Base-by-base conservation (phyloP, 1,284 basidiomycete species). In the Vanrija humicola region DNA sequence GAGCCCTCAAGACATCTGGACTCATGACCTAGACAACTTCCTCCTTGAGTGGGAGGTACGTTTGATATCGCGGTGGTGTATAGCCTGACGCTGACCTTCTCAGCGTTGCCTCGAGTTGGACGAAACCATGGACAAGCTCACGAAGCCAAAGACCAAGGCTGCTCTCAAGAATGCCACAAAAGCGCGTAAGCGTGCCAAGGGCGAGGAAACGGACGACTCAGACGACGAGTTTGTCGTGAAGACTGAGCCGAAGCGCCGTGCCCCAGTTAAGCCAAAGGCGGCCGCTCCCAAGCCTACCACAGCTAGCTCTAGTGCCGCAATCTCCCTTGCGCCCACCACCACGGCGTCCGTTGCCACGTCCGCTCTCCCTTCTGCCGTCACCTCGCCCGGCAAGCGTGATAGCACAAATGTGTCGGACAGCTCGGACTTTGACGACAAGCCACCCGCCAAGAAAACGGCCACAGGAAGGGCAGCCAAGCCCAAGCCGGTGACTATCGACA, bases 1-100 rank as follows among this genome's bases (percentile, higher is more conserved):
- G 55, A 84, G 85, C 2, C 90, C 93, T 0, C 85, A 86, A 63
- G 84, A 89, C 64, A 80, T 99, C 61, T 99, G 96, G 96, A 89
- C 90, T 68, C 80, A 82, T 14, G 96, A 99, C 68, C 80, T 99
- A 23, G 88, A 94, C 67, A 77, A 75, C 26, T 96, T 98, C 81
- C 73, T 92, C 42, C 81, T 78, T 42, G 85, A 88, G 67, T 98
- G 92, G 91, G 83, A 90, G 75, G 91, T 88, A 34, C 12, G 34
- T 34, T 12, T 34, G 6, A 8, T 5, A 34, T 12, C 6, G 59
- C 62, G 86, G 78, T n/a, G 4, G 52, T 29, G 29, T 16, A 18
- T n/a, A 29, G 14, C 26, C 25, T 14, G n/a, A 50, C 3, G 28
- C 44, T 46, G 21, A 25, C 44, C 16, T 46, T 25, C 19, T 9